These are phyloP conservation scores for Juncus effusus DNA, from an alignment of 176 grass and related monocot genomes.

Conservation along the genomic window DNA sequence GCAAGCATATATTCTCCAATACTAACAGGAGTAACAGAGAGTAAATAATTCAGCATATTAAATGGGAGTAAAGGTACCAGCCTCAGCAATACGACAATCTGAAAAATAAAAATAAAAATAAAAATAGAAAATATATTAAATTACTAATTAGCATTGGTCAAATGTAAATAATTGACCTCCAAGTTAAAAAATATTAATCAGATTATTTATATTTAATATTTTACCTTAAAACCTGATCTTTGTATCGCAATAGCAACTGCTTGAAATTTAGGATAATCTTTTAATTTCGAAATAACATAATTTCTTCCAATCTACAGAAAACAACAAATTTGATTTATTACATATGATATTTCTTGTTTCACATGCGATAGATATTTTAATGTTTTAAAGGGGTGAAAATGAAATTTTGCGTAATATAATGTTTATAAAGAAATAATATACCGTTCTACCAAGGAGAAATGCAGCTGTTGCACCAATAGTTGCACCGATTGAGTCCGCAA, in stretches of 20 bases:
- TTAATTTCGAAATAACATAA: conserved; percentile 94
- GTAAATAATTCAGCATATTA: conserved; percentile 99
- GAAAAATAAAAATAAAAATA: conserved; percentile 30
- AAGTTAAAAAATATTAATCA: conserved; percentile 9
- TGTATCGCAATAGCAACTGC: conserved; percentile 97
- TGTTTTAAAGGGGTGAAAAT: background rate
- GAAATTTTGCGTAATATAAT: background rate
- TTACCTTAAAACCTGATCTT: conserved; percentile 99
- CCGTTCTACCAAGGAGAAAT: conserved; percentile 98
- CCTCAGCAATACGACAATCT: conserved; percentile 91
- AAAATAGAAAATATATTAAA: conserved; percentile 19
- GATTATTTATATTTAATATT: background rate
- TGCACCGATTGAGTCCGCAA: conserved; percentile 95
- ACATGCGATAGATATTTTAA: too few species aligned
- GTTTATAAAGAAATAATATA: conserved; percentile 25
- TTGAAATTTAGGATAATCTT: conserved; percentile 95
- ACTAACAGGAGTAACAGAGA: conserved; percentile 98
- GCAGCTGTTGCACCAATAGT: conserved; percentile 95
- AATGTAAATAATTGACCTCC: background rate
- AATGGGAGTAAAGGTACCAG: conserved; percentile 96
- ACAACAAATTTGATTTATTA: conserved; percentile 22
- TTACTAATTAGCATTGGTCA: background rate
- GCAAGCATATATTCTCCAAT: conserved; percentile 96
- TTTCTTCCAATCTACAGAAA: conserved; percentile 70
- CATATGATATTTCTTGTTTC: background rate